Evolutionary conservation across 192 early-diverging fungal species (phyloP).

Genomic region (Backusella australiensis): DNA sequence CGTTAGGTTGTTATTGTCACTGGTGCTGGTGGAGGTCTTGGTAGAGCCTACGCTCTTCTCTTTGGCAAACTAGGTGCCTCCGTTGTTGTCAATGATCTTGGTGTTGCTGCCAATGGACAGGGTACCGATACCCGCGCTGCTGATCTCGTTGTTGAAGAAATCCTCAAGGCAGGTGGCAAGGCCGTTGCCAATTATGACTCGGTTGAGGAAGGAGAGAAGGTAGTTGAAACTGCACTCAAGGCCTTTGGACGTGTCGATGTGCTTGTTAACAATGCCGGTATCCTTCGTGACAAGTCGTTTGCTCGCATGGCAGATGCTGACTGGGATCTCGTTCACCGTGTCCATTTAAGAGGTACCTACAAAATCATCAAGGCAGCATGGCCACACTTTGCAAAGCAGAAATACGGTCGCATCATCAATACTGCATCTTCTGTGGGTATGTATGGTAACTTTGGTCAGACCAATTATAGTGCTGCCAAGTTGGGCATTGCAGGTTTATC

Average conservation of each 20-base stretch:
- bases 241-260: slow-evolving; percentile 79
- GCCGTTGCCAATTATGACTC: slow-evolving; percentile 93
- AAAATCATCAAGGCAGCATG: slow-evolving; percentile 94
- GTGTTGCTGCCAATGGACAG: slow-evolving; percentile 50
- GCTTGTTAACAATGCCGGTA: slow-evolving; percentile 98
- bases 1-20: slow-evolving; percentile 76
- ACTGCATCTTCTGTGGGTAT: slow-evolving; percentile 91
- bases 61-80: slow-evolving; percentile 82
- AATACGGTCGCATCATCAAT: slow-evolving; percentile 94
- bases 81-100: slow-evolving; percentile 90
- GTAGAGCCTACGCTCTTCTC: slow-evolving; percentile 81
- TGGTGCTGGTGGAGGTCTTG: slow-evolving; percentile 90
- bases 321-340: slow-evolving; percentile 91
- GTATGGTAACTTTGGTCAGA: slow-evolving; percentile 86
- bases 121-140: slow-evolving; percentile 48
- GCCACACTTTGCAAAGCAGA: slow-evolving; percentile 92
- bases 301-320: slow-evolving; percentile 87
- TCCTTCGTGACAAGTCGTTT: slow-evolving; percentile 95
- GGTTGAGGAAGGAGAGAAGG: slow-evolving; percentile 92
- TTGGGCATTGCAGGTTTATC: slow-evolving; percentile 87
- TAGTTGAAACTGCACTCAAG: slow-evolving; percentile 89
- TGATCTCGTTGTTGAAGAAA: slow-evolving; percentile 84
- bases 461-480: slow-evolving; percentile 66
- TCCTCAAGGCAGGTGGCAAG: slow-evolving; percentile 77
- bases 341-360: slow-evolving; percentile 92